These are phyloP conservation scores for Dalbergia cochinchinensis DNA, from an alignment of 306 rosid species.

Conservation along the genomic window DNA sequence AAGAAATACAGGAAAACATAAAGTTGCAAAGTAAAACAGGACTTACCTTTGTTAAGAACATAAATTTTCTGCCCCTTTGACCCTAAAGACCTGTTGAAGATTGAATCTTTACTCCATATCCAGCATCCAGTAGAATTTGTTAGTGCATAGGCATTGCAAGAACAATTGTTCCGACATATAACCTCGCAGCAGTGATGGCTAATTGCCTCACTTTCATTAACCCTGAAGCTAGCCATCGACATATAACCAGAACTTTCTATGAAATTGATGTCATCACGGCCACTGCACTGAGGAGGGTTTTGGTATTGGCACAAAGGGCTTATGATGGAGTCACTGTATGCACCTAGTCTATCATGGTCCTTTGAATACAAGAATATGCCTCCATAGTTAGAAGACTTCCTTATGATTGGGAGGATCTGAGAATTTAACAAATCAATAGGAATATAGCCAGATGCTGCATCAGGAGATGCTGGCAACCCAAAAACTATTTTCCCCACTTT, in stretches of 20 bases:
- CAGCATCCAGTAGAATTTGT: conserved; percentile 42
- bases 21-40: neutral
- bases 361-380: conserved; percentile 73
- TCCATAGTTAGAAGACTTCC: conserved; percentile 56
- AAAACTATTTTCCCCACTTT: conserved; percentile 46
- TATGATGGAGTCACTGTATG: conserved; percentile 48
- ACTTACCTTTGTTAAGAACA: conserved; percentile 12
- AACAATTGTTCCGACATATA: conserved; percentile 47
- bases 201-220: neutral
- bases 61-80: neutral
- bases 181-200: conserved; percentile 35
- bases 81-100: neutral
- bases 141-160: conserved; percentile 44
- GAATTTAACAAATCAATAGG: conserved; percentile 52
- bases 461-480: conserved; percentile 55
- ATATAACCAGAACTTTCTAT: conserved; percentile 29
- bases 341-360: conserved; percentile 46
- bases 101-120: conserved; percentile 44
- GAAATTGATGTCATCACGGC: neutral
- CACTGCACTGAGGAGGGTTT: conserved; percentile 15
- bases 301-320: conserved; percentile 10
- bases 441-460: conserved; percentile 53
- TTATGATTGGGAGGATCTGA: conserved; percentile 53
- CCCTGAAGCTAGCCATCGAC: conserved; percentile 20
- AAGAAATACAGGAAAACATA: too few species aligned